Evolutionary conservation across 202 grass and related monocot genomes (phyloP), one percentile per base, ranked within the genome.

Genomic region (Zizania palustris): DNA sequence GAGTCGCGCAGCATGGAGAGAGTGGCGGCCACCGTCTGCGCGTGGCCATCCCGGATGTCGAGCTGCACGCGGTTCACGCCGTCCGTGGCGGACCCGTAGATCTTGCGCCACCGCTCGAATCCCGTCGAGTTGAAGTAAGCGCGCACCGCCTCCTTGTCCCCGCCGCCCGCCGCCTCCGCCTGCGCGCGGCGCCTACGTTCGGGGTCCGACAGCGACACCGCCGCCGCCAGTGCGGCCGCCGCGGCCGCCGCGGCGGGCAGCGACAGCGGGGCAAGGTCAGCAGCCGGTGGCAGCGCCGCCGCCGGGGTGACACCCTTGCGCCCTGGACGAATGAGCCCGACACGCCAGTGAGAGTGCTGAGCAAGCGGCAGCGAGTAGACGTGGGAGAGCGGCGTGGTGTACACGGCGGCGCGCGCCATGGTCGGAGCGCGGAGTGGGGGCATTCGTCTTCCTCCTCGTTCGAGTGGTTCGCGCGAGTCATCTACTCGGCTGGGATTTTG

Each of bases 81-180:
- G 64, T 90, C 86, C n/a, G 91, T 92, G 15, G 77, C 42, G 4
- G 87, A 81, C 22, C 87, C 89, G 76, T 97, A 97, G 71, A 97
- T 97, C 73, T 90, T 90, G 71, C 87, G 84, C 94, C 91, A 97
- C 63, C 94, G 45, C 61, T 92, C 89, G 74, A 93, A 97, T 12
- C 94, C 94, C 18, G 87, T 97, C 4, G 92, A 92, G 83, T 94
- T 94, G 85, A 97, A 97, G 95, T 97, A 97, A 58, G 82, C 89
- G 69, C 83, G 87, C 19, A 94, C 91, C 1, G 87, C 91, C 63
- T 93, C 94, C 82, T 93, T 97, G 78, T 93, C 87, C 38, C 74
- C 90, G 45, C 93, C 90, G 15, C 88, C 93, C n/a, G 85, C 87
- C 0, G 79, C 94, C 73, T 85, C 85, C 0, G 91, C 91, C 82